These are phyloP conservation scores for Diplosphaera chodatii DNA, from an alignment of 139 green algal genomes.

Conservation along the genomic window DNA sequence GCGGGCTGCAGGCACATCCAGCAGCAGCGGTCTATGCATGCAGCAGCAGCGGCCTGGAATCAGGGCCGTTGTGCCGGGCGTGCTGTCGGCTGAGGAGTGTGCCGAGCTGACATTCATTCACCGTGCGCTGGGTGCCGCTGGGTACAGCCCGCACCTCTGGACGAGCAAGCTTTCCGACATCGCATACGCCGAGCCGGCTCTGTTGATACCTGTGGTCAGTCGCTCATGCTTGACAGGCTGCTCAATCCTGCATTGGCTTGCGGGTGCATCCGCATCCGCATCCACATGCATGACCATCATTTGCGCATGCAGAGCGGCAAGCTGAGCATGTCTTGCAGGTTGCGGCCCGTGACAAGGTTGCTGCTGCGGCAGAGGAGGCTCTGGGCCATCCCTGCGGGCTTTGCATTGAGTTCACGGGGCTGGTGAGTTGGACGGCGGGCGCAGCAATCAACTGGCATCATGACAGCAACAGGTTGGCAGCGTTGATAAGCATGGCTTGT, in stretches of 20 bases:
- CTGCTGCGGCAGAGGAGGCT: constrained; percentile 4
- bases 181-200: neutral
- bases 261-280: no score
- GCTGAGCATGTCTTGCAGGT: no score
- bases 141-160: constrained; percentile 2
- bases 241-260: no score
- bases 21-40: neutral
- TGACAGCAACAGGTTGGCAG: constrained; percentile 25
- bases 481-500: no score
- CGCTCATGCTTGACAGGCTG: no score
- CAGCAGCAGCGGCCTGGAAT: neutral
- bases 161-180: constrained; percentile 5
- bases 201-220: constrained; percentile 9
- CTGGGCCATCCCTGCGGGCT: constrained; percentile 6
- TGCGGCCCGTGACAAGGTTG: constrained; percentile 10
- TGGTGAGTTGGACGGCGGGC: constrained; percentile 21
- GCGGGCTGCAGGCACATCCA: no score
- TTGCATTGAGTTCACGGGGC: constrained; percentile 29
- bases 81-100: neutral
- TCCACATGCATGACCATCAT: no score
- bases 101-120: neutral
- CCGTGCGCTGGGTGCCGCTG: neutral
- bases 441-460: constrained; percentile 19
- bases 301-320: no score
- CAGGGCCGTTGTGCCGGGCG: constrained; percentile 2